Evolutionary conservation across 106 monocot species (phyloP).

Genomic region (Allium cepa): DNA sequence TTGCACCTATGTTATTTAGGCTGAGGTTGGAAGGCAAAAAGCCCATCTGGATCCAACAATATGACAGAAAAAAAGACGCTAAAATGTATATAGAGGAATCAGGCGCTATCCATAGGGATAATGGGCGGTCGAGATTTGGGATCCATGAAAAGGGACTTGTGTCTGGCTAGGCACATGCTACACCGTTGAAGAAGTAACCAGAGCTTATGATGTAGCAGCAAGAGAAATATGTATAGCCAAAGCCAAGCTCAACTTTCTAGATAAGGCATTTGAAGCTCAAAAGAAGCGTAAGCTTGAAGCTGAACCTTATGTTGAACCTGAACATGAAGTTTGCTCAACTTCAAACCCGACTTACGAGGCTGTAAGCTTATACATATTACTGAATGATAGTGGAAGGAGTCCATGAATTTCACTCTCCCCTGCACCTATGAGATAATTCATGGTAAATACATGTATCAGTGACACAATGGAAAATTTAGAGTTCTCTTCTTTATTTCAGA

Average conservation of each 20-base stretch:
- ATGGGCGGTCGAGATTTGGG: constrained; percentile 65
- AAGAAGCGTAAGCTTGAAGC: neutral
- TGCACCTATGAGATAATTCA: too few species aligned
- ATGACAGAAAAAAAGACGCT: neutral
- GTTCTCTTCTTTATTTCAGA: too few species aligned
- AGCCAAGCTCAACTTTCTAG: constrained; percentile 62
- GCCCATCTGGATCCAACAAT: neutral
- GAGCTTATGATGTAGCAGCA: constrained; percentile 56
- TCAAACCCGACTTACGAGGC: constrained; percentile 5
- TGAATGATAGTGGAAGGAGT: too few species aligned
- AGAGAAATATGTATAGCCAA: constrained; percentile 38
- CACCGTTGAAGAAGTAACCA: constrained; percentile 37
- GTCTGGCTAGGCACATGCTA: constrained; percentile 59
- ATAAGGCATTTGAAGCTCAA: neutral
- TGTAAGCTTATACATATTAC: too few species aligned
- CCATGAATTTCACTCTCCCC: too few species aligned
- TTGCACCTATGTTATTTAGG: neutral
- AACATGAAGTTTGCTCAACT: neutral
- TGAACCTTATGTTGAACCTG: too few species aligned
- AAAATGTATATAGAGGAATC: constrained; percentile 32
- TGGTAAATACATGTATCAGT: too few species aligned
- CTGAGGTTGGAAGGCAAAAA: neutral
- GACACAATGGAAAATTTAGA: too few species aligned
- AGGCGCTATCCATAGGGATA: constrained; percentile 45
- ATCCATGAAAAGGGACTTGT: constrained; percentile 45